Conservation (phyloP, 202 grass and related monocot species). For the Brachypodium distachyon region DNA sequence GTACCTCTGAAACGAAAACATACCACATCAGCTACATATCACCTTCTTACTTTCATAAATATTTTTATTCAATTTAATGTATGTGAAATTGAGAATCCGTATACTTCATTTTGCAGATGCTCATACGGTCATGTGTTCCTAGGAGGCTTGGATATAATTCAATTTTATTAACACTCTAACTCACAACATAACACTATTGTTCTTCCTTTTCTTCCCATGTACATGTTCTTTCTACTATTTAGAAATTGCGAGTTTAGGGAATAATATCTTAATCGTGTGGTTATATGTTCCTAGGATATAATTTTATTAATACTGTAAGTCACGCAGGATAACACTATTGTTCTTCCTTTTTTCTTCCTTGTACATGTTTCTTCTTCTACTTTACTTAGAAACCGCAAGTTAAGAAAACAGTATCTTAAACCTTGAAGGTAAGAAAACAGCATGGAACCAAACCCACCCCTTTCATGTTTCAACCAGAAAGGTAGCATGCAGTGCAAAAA, state of each 20-base stretch:
- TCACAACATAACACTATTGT: background rate
- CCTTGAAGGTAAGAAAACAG: too few species aligned
- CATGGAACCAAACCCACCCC: background rate
- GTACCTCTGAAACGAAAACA: background rate
- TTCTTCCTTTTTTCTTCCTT: too few species aligned
- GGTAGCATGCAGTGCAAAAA: background rate
- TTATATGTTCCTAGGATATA: background rate
- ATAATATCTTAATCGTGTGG: background rate
- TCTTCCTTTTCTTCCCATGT: background rate
- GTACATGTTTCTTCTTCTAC: too few species aligned
- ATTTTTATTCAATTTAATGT: background rate
- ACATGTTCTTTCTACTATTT: background rate
- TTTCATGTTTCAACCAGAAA: background rate
- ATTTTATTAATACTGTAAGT: too few species aligned
- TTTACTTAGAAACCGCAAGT: too few species aligned
- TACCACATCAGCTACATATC: background rate
- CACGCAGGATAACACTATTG: too few species aligned
- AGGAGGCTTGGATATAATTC: slow-evolving; percentile 4
- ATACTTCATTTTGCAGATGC: background rate
- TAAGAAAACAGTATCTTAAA: too few species aligned
- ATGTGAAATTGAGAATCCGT: background rate
- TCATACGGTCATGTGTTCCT: background rate
- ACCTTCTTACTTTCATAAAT: slow-evolving; percentile 3
- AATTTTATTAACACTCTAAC: background rate
- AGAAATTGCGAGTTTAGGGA: background rate